These are phyloP conservation scores for Curvularia sp. DNA, from an alignment of 2,329 filamentous ascomycete species.

Conservation along the genomic window DNA sequence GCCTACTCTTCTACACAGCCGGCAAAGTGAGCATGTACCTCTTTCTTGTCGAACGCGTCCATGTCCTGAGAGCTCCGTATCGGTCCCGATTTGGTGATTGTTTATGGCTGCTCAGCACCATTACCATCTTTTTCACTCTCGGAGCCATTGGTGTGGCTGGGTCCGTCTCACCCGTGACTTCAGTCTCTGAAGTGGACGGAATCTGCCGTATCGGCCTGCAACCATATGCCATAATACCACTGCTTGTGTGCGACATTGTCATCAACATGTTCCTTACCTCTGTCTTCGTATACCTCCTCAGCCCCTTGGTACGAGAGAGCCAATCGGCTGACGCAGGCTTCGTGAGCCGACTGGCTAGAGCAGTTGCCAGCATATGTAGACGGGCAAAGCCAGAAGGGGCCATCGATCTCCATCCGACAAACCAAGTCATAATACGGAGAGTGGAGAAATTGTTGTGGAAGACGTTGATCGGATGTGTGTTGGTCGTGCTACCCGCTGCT, in stretches of 20 bases:
- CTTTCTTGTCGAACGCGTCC: slow-evolving; percentile 53
- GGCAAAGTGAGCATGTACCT: slow-evolving; percentile 42
- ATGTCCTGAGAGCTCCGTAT: slow-evolving; percentile 47
- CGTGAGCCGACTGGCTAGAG: slow-evolving; percentile 22
- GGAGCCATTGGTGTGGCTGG: slow-evolving; percentile 36
- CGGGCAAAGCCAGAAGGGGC: slow-evolving; percentile 4
- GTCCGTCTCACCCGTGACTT: slow-evolving; percentile 42
- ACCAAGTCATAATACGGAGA: slow-evolving; percentile 25
- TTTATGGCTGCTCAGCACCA: slow-evolving; percentile 46
- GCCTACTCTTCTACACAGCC: slow-evolving; percentile 41
- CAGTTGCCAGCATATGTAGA: slow-evolving; percentile 22
- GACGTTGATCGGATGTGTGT: slow-evolving; percentile 41
- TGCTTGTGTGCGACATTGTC: slow-evolving; percentile 49
- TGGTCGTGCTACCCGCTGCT: slow-evolving; percentile 51
- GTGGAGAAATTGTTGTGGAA: slow-evolving; percentile 41
- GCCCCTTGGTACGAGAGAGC: slow-evolving; percentile 37
- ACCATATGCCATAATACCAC: slow-evolving; percentile 43
- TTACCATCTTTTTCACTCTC: slow-evolving; percentile 37
- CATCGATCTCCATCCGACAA: slow-evolving; percentile 24
- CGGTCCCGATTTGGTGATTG: slow-evolving; percentile 41
- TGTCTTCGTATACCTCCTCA: slow-evolving; percentile 49
- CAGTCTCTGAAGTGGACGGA: slow-evolving; percentile 39
- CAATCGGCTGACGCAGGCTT: slow-evolving; percentile 12
- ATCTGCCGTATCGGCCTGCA: slow-evolving; percentile 52
- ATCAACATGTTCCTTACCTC: slow-evolving; percentile 52